Evolutionary conservation across 2,329 filamentous ascomycete species (phyloP).

Genomic region (Thielaviopsis populi): DNA sequence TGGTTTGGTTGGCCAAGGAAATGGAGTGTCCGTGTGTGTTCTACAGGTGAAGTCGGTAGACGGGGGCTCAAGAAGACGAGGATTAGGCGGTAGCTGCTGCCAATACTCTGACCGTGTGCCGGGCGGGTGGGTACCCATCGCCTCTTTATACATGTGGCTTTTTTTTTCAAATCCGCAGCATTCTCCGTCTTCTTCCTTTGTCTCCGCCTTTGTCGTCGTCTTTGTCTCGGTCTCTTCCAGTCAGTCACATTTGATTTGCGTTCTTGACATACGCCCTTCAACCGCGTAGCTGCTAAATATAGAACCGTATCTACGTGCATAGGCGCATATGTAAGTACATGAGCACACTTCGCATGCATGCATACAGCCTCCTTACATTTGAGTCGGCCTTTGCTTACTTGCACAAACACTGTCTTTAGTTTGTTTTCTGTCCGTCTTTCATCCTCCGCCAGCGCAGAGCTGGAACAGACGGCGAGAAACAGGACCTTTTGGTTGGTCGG

Average conservation of each 20-base stretch:
- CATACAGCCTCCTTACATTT: not conserved
- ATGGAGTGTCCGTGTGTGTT: not conserved
- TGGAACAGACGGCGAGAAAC: not conserved
- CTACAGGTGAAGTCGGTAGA: not conserved
- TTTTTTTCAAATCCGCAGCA: not conserved
- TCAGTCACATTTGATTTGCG: not conserved
- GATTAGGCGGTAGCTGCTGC: too few species aligned
- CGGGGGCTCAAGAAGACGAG: not conserved
- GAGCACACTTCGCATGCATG: not conserved
- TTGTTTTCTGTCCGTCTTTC: not conserved
- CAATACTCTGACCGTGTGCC: too few species aligned
- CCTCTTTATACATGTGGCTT: not conserved
- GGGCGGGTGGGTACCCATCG: too few species aligned
- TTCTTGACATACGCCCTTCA: not conserved
- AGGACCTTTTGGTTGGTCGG: not conserved
- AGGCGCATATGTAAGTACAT: not conserved
- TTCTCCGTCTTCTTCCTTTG: not conserved
- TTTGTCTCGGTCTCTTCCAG: not conserved
- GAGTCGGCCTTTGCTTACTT: not conserved
- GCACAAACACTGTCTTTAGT: not conserved
- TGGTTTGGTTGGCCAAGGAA: conserved; percentile 16
- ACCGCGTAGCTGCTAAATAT: not conserved
- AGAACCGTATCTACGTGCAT: not conserved
- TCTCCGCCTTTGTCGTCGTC: not conserved
- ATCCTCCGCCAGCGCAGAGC: not conserved